Base-by-base conservation (phyloP, 2,329 filamentous ascomycete genomes). In the Ustulina deusta region DNA sequence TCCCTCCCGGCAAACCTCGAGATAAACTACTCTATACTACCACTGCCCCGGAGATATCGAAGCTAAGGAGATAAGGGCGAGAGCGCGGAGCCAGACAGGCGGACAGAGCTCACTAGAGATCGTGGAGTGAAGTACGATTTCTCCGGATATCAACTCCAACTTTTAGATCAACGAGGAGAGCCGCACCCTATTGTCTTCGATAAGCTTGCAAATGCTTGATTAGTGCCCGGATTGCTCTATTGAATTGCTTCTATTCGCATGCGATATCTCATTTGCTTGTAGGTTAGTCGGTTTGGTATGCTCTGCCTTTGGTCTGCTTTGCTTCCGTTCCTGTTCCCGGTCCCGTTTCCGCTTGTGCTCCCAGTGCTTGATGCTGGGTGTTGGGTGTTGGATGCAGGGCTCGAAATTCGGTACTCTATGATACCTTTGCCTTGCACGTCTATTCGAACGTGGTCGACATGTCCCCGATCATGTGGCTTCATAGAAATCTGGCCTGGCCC, bases 211-310 rank as follows among this genome's bases (percentile, higher is more conserved):
- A 67, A 67, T 69, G 54, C 32, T 60, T 36, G 32, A 55, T 29
- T 64, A 69, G 67, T 52, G 22, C 49, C 55, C 36, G 13, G 25
- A 58, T 34, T 52, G 25, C 22, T 64, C 25, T 51, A 32, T 61
- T 52, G 22, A 65, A 25, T 51, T 63, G 55, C 40, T 72, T 66
- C 62, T 70, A 71, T 66, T 70, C 69, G 70, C 71, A 76, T 75
- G 74, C 71, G 68, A 72, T 65, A 72, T 66, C 69, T 68, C 62
- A 69, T 74, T 42, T 54, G 54, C 42, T 34, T 61, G 56, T 68
- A 70, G 59, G 64, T 70, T 44, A 51, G 51, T 52, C 34, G 58
- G 6, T 59, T 57, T 25, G 36, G 34, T 42, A 38, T 46, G n/a
- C 49, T 67, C 40, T 42, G 20, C 40, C n/a, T 46, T n/a, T n/a